Evolutionary conservation across 352 stramenopile species (phyloP), one percentile per base, ranked within the genome.

Genomic region (Phytophthora pluvialis): DNA sequence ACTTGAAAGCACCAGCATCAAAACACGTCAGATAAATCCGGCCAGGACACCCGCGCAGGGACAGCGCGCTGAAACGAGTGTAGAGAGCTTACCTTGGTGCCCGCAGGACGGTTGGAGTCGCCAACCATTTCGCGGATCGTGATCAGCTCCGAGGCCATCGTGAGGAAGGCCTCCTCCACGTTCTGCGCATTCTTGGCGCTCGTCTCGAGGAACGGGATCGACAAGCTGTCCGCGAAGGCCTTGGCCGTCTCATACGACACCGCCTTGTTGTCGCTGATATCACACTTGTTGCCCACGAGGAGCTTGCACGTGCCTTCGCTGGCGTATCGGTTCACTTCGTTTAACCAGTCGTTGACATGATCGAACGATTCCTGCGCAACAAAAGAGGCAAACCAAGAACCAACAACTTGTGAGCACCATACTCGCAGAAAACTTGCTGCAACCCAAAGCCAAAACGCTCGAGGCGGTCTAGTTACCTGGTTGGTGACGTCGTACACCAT

Each of bases 401-500:
- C 18, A 51, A 51, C 12, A 13, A 29, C 9, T 5, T 26, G 35
- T 54, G 13, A 48, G 13, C 51, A 60, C 8, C 7, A 42, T 35
- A 25, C 8, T 18, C 16, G n/a, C 13, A 29, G 32, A 40, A 25
- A 29, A 25, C 36, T 21, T 9, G 9, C 21, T 21, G 21, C 18
- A 45, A 35, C n/a, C 8, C 12, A 11, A n/a, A 40, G 10, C 11
- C 7, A 7, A 50, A 50, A 5, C 4, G 12, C 12, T 45, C 11
- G 2, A 38, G 28, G 3, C 28, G 44, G 16, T 28, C 0, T 25
- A 48, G 18, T 60, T 67, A 90, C 85, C 71, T 94, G 86, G 72
- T 98, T 97, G 16, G 98, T 99, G 13, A 99, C 96, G 65, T 99
- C 98, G 77, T 99, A 99, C n/a, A 99, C 91, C 75, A 98, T 91